Conservation (phyloP, 2,329 filamentous ascomycete genomes). For the Fusarium armeniacum region DNA sequence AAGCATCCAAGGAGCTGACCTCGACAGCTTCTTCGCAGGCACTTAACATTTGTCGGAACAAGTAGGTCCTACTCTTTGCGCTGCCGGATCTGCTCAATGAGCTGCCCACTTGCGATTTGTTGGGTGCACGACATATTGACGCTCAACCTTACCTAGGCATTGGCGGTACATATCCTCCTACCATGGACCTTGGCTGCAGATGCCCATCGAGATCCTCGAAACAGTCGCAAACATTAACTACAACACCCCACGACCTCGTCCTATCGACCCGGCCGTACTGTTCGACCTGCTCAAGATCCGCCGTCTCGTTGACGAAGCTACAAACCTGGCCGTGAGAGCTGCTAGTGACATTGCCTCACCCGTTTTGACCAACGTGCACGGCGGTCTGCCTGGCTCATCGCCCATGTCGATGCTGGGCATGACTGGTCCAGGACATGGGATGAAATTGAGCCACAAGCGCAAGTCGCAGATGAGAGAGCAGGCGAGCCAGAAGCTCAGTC, state of each 20-base stretch:
- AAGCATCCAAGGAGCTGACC: conserved; percentile 18
- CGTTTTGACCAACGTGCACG: conserved; percentile 69
- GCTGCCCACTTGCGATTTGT: conserved; percentile 5
- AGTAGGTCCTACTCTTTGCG: conserved; percentile 63
- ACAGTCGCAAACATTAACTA: conserved; percentile 84
- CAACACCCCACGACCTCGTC: conserved; percentile 79
- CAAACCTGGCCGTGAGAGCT: conserved; percentile 81
- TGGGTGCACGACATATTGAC: conserved; percentile 23
- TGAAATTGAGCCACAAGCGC: conserved; percentile 80
- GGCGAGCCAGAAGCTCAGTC: conserved; percentile 81
- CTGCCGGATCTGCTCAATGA: conserved; percentile 12
- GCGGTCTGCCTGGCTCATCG: conserved; percentile 50
- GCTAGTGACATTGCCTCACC: conserved; percentile 79
- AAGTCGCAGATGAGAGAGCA: conserved; percentile 85
- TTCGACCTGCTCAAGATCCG: conserved; percentile 89
- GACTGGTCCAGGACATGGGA: conserved; percentile 67
- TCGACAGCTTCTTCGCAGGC: conserved; percentile 29
- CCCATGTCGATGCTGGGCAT: conserved; percentile 41
- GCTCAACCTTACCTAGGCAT: conserved; percentile 68
- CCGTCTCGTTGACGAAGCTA: conserved; percentile 83
- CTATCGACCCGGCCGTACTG: conserved; percentile 84
- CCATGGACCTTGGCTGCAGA: conserved; percentile 85
- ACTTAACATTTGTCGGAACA: conserved; percentile 69
- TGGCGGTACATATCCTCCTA: conserved; percentile 89
- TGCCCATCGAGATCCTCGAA: conserved; percentile 84